These are phyloP conservation scores for Rhizopogon hawkerae DNA, from an alignment of 1,284 basidiomycete species.

Conservation along the genomic window DNA sequence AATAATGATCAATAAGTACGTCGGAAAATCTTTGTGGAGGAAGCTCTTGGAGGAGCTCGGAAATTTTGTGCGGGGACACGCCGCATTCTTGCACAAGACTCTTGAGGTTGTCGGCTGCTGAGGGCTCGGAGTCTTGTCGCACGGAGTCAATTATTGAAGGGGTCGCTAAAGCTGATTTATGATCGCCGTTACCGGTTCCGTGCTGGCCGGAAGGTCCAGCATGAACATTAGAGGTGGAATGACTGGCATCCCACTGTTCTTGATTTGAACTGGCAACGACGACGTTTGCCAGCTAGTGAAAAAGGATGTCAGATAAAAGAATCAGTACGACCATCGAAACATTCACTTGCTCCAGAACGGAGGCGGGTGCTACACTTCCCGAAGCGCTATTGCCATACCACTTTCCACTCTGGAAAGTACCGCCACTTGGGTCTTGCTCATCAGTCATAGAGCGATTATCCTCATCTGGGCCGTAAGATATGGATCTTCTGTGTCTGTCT, in stretches of 20 bases:
- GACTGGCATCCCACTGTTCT: slow-evolving; percentile 23
- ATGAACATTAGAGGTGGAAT: slow-evolving; percentile 8
- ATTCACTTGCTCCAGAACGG: slow-evolving; percentile 69
- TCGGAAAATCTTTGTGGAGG: slow-evolving; percentile 70
- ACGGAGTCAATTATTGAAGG: slow-evolving; percentile 35
- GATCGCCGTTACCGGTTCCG: slow-evolving; percentile 19
- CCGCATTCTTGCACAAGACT: slow-evolving; percentile 84
- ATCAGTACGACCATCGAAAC: slow-evolving; percentile 9
- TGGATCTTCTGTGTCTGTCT: slow-evolving; percentile 33
- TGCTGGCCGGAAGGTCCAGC: slow-evolving; percentile 16
- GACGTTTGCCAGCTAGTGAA: slow-evolving; percentile 49
- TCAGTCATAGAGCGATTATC: slow-evolving; percentile 57
- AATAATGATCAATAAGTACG: slow-evolving; percentile 70
- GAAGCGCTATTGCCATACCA: slow-evolving; percentile 80
- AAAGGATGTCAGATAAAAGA: slow-evolving; percentile 10
- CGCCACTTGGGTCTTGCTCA: slow-evolving; percentile 63
- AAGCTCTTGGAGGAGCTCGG: slow-evolving; percentile 82
- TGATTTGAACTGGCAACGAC: slow-evolving; percentile 34
- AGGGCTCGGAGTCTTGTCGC: slow-evolving; percentile 51
- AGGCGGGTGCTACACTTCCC: slow-evolving; percentile 66
- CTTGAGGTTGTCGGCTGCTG: slow-evolving; percentile 72
- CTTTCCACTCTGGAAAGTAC: slow-evolving; percentile 72
- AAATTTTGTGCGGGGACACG: slow-evolving; percentile 80
- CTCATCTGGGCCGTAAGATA: slow-evolving; percentile 47
- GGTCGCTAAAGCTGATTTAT: slow-evolving; percentile 20